phyloP scores from a whole-genome alignment of 2,329 filamentous ascomycete genomes.

The Colletotrichum gigasporum region DNA sequence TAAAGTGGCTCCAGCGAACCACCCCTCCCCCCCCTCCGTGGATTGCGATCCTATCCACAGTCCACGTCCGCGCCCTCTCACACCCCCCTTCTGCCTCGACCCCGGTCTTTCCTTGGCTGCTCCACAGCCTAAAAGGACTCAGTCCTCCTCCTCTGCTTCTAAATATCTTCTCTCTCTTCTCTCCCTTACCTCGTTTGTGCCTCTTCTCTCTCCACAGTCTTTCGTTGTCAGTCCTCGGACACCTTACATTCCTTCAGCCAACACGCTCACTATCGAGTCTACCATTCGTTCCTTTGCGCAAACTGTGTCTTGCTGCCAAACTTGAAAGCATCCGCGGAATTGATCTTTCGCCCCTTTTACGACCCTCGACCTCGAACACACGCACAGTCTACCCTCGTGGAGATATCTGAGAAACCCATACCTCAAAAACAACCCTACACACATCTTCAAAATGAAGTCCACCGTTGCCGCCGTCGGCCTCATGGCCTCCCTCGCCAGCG shows the following conservation, averaged over 20 bases:
- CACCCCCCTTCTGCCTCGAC: neutral
- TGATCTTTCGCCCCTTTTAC: conserved; percentile 33
- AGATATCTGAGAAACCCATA: conserved; percentile 4
- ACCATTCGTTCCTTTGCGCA: conserved; percentile 30
- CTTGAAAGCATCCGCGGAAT: conserved; percentile 26
- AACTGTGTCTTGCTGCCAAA: conserved; percentile 34
- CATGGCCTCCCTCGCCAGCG: conserved; percentile 53
- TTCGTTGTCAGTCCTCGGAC: conserved; percentile 33
- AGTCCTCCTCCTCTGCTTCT: conserved; percentile 25
- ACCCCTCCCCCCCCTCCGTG: conserved; percentile 3
- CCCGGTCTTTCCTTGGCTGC: neutral
- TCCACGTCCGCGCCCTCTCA: conserved; percentile 9
- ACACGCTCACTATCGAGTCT: conserved; percentile 26
- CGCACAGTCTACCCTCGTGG: neutral
- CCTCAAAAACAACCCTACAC: conserved; percentile 2
- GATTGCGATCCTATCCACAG: conserved; percentile 28
- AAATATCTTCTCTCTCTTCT: conserved; percentile 18
- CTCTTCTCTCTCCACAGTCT: conserved; percentile 29
- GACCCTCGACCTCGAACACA: conserved; percentile 16
- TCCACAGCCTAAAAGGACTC: conserved; percentile 29
- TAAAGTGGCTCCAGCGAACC: neutral
- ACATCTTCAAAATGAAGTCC: conserved; percentile 57
- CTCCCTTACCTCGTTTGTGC: neutral
- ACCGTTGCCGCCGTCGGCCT: conserved; percentile 53
- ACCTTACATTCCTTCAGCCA: conserved; percentile 33